A percentile compares a stretch with the other conserved stretches of the same genome.
These are phyloP conservation scores for Euphorbia celastroides DNA, from an alignment of 441 rosid genomes.

Conservation along the genomic window DNA sequence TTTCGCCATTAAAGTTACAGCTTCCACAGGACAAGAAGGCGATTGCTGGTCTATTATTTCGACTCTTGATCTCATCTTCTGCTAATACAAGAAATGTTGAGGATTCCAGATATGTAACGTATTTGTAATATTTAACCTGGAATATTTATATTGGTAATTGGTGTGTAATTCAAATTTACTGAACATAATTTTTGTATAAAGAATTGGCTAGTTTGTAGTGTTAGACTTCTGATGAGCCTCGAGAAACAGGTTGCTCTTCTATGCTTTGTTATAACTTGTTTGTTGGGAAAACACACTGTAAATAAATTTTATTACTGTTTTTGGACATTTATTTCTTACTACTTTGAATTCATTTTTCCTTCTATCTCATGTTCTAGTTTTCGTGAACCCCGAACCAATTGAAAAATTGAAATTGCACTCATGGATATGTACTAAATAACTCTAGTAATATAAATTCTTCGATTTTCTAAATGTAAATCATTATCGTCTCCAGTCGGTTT, in stretches of 20 bases:
- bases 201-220: conserved; percentile 12
- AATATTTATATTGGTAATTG: conserved; percentile 9
- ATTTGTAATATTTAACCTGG: conserved; percentile 26
- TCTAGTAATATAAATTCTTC: too few relatives aligned
- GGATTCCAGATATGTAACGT: too few relatives aligned
- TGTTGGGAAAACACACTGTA: neutral
- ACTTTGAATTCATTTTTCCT: too few relatives aligned
- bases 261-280: conserved; percentile 1
- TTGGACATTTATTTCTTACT: too few relatives aligned
- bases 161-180: conserved; percentile 1
- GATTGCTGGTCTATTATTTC: neutral
- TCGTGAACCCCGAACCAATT: too few relatives aligned
- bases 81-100: conserved; percentile 14
- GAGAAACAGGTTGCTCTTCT: conserved; percentile 13
- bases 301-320: conserved; percentile 11
- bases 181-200: conserved; percentile 18
- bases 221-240: conserved; percentile 19
- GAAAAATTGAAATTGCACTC: too few relatives aligned
- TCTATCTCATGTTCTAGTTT: too few relatives aligned
- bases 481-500: neutral
- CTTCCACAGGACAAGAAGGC: neutral
- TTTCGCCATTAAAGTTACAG: neutral
- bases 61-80: neutral
- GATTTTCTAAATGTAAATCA: too few relatives aligned
- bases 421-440: too few relatives aligned